Evolutionary conservation across 163 green algal genomes (phyloP).

Genomic region (Prototheca stagnorum): DNA sequence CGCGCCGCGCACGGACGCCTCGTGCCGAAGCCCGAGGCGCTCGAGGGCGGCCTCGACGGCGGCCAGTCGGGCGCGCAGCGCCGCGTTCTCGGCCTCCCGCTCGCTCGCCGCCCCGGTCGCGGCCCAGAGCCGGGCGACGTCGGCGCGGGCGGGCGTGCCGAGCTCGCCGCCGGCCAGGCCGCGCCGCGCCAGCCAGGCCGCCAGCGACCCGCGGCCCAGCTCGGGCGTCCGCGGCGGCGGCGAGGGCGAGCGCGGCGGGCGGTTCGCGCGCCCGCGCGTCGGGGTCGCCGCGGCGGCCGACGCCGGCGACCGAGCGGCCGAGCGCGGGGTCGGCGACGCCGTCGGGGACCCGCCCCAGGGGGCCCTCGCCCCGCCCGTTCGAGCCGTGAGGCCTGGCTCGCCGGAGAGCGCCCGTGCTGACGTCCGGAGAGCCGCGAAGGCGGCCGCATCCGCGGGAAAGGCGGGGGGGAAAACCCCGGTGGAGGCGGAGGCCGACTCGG

Average conservation of each 20-base stretch:
- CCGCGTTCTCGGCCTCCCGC: conserved; percentile 2
- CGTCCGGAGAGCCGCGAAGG: too few relatives aligned
- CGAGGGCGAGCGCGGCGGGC: background rate
- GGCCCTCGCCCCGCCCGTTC: too few relatives aligned
- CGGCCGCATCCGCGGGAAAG: too few relatives aligned
- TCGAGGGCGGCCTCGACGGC: background rate
- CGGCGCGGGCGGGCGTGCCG: conserved; percentile 8
- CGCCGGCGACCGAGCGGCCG: too few relatives aligned
- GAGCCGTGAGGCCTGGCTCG: too few relatives aligned
- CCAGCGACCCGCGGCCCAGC: conserved; percentile 14
- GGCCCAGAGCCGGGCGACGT: conserved; percentile 16
- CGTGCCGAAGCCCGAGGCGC: conserved; percentile 2
- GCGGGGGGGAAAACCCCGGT: too few relatives aligned
- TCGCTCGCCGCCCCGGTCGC: background rate
- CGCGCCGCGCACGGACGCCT: too few relatives aligned
- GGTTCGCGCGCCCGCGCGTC: background rate
- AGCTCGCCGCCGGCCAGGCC: conserved; percentile 10
- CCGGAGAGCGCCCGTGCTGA: too few relatives aligned
- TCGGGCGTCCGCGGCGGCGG: conserved; percentile 6
- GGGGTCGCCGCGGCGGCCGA: background rate
- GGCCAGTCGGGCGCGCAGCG: conserved; percentile 7
- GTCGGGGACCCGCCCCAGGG: too few relatives aligned
- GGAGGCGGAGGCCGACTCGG: too few relatives aligned
- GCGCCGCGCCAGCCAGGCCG: conserved; percentile 15
- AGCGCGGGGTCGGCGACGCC: too few relatives aligned